Evolutionary conservation across 208 protist genomes (phyloP).

Genomic region (Crithidia expoeki): DNA sequence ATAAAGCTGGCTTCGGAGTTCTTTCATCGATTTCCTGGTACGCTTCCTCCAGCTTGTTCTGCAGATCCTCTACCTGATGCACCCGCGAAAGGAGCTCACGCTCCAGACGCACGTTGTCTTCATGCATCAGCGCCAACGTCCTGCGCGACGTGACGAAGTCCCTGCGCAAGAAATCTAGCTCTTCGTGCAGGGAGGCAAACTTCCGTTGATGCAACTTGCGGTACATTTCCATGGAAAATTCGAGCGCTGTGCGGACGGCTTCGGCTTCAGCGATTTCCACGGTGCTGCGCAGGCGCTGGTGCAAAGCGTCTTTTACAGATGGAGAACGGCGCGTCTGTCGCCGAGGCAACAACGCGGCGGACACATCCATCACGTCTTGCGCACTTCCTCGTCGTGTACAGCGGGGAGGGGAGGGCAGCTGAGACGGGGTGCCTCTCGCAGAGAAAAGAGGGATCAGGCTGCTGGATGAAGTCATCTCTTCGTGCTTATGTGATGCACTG

Average conservation of each 20-base stretch:
- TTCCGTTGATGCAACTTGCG: slow-evolving; percentile 50
- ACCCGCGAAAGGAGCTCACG: slow-evolving; percentile 40
- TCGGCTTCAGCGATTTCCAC: slow-evolving; percentile 16
- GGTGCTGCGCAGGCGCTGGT: slow-evolving; percentile 6
- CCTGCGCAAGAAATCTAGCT: slow-evolving; percentile 68
- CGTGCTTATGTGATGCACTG: neutral
- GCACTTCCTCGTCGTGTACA: neutral
- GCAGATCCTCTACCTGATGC: slow-evolving; percentile 43
- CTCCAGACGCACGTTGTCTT: slow-evolving; percentile 57
- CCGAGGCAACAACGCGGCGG: neutral
- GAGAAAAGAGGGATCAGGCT: neutral
- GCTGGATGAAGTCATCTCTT: neutral
- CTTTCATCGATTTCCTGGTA: slow-evolving; percentile 7
- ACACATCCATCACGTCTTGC: neutral
- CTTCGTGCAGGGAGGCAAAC: slow-evolving; percentile 68
- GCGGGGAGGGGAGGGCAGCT: neutral
- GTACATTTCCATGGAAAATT: slow-evolving; percentile 59
- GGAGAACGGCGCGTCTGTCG: neutral
- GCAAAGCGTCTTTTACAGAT: neutral
- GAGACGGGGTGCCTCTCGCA: neutral
- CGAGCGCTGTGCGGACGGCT: slow-evolving; percentile 28
- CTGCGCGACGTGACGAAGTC: slow-evolving; percentile 60
- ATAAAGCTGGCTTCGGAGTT: neutral
- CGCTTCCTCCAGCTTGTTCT: slow-evolving; percentile 14
- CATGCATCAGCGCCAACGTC: slow-evolving; percentile 52